Conservation (phyloP, 768 basidiomycete species). For the Lentinula edodes region DNA sequence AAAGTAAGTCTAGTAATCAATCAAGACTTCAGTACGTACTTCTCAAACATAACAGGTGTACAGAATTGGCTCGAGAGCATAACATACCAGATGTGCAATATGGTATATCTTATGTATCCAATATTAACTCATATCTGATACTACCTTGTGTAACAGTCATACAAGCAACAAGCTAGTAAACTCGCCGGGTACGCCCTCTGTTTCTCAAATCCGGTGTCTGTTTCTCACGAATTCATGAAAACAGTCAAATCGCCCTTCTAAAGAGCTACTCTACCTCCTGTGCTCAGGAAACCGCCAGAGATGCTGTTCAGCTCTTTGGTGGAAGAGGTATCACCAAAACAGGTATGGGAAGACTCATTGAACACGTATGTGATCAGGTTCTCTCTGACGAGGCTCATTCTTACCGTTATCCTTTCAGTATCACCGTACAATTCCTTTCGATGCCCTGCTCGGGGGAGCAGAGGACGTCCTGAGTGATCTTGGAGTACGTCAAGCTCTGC, state of each 20-base stretch:
- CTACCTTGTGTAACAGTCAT: conserved; percentile 30
- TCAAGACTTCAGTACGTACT: conserved; percentile 6
- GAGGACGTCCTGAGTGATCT: conserved; percentile 80
- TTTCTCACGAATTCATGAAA: background rate
- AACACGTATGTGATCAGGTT: conserved; percentile 40
- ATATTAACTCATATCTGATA: background rate
- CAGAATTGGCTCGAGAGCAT: conserved; percentile 83
- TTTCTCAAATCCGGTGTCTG: background rate
- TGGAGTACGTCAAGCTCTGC: conserved; percentile 76
- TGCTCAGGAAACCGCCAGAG: conserved; percentile 60
- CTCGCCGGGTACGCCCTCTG: conserved; percentile 57
- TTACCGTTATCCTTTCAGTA: conserved; percentile 30
- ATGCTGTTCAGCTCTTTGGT: conserved; percentile 81
- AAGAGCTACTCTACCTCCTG: conserved; percentile 63
- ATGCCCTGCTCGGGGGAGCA: conserved; percentile 75
- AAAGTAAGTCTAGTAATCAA: conserved; percentile 42
- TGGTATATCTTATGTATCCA: conserved; percentile 32
- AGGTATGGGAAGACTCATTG: conserved; percentile 63
- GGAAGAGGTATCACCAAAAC: conserved; percentile 81
- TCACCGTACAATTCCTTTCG: conserved; percentile 62
- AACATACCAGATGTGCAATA: conserved; percentile 83
- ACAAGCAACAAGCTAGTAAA: conserved; percentile 70
- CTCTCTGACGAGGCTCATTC: background rate
- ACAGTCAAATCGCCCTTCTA: conserved; percentile 61
- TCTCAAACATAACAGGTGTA: conserved; percentile 26